Conservation (phyloP, 257 asterid species). For the Scutellaria barbata region DNA sequence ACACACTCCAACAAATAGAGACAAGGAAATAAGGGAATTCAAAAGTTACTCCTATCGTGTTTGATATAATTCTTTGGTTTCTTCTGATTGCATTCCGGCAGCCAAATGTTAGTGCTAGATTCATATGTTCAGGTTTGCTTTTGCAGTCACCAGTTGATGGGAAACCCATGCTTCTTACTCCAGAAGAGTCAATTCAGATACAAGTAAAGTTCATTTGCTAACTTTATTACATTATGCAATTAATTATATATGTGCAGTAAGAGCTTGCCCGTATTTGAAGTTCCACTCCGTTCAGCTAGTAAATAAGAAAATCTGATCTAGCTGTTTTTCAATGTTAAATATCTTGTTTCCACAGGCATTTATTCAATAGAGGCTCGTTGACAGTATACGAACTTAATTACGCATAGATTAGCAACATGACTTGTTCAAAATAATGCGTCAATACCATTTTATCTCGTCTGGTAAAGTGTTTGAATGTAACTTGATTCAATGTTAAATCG, state of each 20-base stretch:
- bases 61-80: conserved; percentile 14
- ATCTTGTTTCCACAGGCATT: neutral
- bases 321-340: conserved; percentile 3
- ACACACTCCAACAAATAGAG: neutral
- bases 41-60: neutral
- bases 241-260: conserved; percentile 14
- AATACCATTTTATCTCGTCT: neutral
- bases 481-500: neutral
- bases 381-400: neutral
- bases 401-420: neutral
- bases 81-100: conserved; percentile 20
- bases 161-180: conserved; percentile 96
- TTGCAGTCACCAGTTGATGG: conserved; percentile 99
- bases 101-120: conserved; percentile 18
- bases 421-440: neutral
- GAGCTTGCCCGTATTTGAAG: neutral
- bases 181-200: conserved; percentile 96
- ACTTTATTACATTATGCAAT: conserved; percentile 2
- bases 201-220: conserved; percentile 56
- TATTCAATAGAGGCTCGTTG: neutral
- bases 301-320: neutral
- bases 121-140: conserved; percentile 33
- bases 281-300: conserved; percentile 17
- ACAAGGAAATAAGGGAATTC: neutral
- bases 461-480: neutral